Conservation (phyloP, 495 filamentous ascomycete species). For the Coniosporium apollinis region DNA sequence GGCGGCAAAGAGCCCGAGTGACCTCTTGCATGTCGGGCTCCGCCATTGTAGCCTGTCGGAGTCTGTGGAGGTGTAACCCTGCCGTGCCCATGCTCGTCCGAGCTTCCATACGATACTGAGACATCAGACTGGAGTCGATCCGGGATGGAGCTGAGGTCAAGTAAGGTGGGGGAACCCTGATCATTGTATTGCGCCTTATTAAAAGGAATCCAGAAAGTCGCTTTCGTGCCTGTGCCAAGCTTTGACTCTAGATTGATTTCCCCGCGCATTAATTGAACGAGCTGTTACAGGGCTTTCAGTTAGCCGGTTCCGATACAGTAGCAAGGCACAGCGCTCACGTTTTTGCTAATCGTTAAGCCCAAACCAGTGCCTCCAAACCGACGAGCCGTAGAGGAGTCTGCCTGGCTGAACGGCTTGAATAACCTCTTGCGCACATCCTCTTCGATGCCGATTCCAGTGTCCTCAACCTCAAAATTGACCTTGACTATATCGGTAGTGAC, state of each 20-base stretch:
- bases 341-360: conserved; percentile 68
- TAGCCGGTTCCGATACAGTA: neutral
- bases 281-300: conserved; percentile 20
- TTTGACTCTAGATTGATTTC: conserved; percentile 45
- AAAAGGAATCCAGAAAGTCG: conserved; percentile 53
- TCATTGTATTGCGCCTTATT: conserved; percentile 30
- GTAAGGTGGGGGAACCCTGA: conserved; percentile 22
- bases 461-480: conserved; percentile 46
- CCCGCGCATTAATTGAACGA: conserved; percentile 74
- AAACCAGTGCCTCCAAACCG: conserved; percentile 70
- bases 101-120: conserved; percentile 41
- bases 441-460: conserved; percentile 74
- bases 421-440: conserved; percentile 53
- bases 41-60: neutral
- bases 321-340: conserved; percentile 14
- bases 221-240: conserved; percentile 42
- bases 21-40: neutral
- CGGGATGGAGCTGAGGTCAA: conserved; percentile 37
- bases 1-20: neutral
- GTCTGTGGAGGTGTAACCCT: conserved; percentile 18
- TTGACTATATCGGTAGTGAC: conserved; percentile 24
- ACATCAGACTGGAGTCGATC: conserved; percentile 45
- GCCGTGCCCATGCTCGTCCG: conserved; percentile 34
- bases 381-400: conserved; percentile 59
- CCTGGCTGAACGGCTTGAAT: conserved; percentile 77